Evolutionary conservation across 2,329 filamentous ascomycete species (phyloP).

Genomic region (Leptodontidium sp.): DNA sequence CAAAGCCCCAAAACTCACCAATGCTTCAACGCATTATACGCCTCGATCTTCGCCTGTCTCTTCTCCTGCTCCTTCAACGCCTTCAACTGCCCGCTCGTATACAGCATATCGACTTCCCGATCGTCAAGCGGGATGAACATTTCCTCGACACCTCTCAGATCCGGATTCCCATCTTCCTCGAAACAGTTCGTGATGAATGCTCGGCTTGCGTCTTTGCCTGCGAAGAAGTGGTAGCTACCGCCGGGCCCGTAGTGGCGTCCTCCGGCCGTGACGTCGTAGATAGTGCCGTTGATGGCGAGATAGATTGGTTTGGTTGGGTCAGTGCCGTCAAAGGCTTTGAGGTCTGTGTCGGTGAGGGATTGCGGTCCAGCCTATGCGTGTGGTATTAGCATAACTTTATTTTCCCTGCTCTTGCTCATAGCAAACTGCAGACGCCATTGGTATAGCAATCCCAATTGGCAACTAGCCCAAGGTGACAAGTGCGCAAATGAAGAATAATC

Average conservation of each 20-base stretch:
- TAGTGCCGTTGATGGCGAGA: constrained; percentile 86
- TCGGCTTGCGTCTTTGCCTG: constrained; percentile 84
- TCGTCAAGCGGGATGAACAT: constrained; percentile 79
- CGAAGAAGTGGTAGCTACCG: constrained; percentile 86
- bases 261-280: constrained; percentile 82
- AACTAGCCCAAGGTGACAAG: no score
- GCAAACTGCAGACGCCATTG: no score
- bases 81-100: constrained; percentile 61
- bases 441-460: no score
- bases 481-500: neutral
- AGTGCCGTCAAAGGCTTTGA: constrained; percentile 78
- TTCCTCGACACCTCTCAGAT: constrained; percentile 85
- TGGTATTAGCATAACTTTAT: neutral
- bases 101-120: constrained; percentile 66
- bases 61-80: constrained; percentile 68
- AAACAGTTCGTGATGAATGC: constrained; percentile 96
- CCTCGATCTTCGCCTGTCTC: constrained; percentile 68
- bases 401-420: no score
- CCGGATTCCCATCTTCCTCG: constrained; percentile 76
- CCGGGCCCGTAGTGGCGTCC: constrained; percentile 80
- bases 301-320: constrained; percentile 82
- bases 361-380: constrained; percentile 62
- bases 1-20: constrained; percentile 49
- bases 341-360: constrained; percentile 77
- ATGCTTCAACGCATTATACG: constrained; percentile 73